Conservation (phyloP, 768 basidiomycete genomes). For the Pulveroboletus sp. region DNA sequence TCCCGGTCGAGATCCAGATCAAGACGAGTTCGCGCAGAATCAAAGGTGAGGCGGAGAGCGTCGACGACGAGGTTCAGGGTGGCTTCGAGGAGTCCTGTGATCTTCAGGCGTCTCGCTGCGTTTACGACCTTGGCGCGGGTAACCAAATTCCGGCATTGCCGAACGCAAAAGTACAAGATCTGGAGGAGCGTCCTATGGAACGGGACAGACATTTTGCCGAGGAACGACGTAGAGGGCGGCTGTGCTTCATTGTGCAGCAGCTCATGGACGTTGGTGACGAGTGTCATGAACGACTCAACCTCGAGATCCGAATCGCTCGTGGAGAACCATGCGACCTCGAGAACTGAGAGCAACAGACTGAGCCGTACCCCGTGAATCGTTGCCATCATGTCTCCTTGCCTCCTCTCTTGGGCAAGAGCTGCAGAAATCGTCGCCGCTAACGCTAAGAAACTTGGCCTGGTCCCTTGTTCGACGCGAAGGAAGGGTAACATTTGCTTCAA, state of each 20-base stretch:
- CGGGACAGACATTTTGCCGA: slow-evolving; percentile 55
- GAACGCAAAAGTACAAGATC: slow-evolving; percentile 72
- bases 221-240: slow-evolving; percentile 67
- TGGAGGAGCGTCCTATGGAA: slow-evolving; percentile 83
- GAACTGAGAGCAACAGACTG: slow-evolving; percentile 64
- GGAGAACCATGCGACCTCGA: slow-evolving; percentile 80
- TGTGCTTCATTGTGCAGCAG: slow-evolving; percentile 74
- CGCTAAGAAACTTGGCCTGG: slow-evolving; percentile 52
- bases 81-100: slow-evolving; percentile 59
- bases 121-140: slow-evolving; percentile 47
- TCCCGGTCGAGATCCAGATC: slow-evolving; percentile 73
- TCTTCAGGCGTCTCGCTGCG: slow-evolving; percentile 57
- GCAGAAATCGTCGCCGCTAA: slow-evolving; percentile 63
- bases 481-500: slow-evolving; percentile 62
- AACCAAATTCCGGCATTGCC: slow-evolving; percentile 53
- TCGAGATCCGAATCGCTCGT: slow-evolving; percentile 51
- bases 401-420: slow-evolving; percentile 61
- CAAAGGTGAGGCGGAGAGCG: slow-evolving; percentile 60
- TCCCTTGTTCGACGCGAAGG: slow-evolving; percentile 54
- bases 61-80: slow-evolving; percentile 65
- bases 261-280: slow-evolving; percentile 57
- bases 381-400: slow-evolving; percentile 82
- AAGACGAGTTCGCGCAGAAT: slow-evolving; percentile 51
- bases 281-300: slow-evolving; percentile 53
- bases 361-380: slow-evolving; percentile 75